Conservation (phyloP, 495 filamentous ascomycete species). For the Bathelium albidoporum region DNA sequence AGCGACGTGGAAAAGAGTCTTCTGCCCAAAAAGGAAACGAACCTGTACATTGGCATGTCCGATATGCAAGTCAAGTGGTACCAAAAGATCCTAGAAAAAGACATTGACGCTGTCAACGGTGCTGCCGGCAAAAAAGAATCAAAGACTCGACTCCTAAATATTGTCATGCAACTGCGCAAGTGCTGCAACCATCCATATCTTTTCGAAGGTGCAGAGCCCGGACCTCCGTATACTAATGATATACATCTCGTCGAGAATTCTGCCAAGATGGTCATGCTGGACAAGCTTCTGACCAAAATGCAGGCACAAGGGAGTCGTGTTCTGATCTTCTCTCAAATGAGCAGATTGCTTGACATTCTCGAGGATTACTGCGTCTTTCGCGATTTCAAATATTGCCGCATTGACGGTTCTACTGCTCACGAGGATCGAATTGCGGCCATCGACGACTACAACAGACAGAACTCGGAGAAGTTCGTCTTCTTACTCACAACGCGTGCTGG, state of each 20-base stretch:
- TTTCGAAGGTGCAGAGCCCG: constrained; percentile 95
- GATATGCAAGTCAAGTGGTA: constrained; percentile 99
- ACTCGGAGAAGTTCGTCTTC: constrained; percentile 94
- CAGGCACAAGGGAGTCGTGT: constrained; percentile 79
- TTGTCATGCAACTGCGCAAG: constrained; percentile 99
- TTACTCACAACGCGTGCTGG: constrained; percentile 94
- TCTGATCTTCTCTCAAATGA: constrained; percentile 99
- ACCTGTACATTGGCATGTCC: constrained; percentile 95
- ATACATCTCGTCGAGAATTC: constrained; percentile 91
- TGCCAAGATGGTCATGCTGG: constrained; percentile 95
- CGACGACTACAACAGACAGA: constrained; percentile 94
- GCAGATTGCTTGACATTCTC: constrained; percentile 88
- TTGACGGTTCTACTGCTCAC: constrained; percentile 93
- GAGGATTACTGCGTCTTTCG: constrained; percentile 98
- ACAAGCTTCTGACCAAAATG: constrained; percentile 80
- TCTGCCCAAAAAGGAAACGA: constrained; percentile 94
- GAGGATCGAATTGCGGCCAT: constrained; percentile 97
- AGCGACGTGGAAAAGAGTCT: constrained; percentile 98
- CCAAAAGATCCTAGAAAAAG: constrained; percentile 96
- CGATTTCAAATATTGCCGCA: constrained; percentile 91
- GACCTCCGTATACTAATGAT: constrained; percentile 95
- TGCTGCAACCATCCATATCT: constrained; percentile 99
- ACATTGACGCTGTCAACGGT: constrained; percentile 98
- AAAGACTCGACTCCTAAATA: constrained; percentile 98
- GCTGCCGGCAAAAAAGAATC: constrained; percentile 93